A percentile compares a stretch with the other conserved stretches of the same genome.
Conservation (phyloP, 169 alveolate species). For the Eimeria praecox region DNA sequence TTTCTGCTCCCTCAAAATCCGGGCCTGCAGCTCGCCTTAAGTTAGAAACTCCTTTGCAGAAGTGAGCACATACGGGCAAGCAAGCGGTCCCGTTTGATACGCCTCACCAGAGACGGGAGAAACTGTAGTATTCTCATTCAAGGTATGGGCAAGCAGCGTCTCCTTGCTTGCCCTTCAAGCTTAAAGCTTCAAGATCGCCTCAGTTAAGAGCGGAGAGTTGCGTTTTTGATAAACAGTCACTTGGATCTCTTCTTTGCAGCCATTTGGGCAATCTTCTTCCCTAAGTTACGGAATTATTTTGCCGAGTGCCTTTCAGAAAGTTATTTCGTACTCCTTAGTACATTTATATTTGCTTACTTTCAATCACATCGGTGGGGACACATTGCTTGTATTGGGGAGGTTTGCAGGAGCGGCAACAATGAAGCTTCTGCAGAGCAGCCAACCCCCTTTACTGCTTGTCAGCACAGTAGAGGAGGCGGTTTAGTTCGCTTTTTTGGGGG, state of each 20-base stretch:
- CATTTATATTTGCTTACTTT: too few species aligned
- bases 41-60: neutral
- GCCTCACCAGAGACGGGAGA: neutral
- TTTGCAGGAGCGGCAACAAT: too few species aligned
- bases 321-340: constrained; percentile 16
- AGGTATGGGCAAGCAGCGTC: neutral
- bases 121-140: neutral
- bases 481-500: neutral
- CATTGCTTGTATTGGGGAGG: too few species aligned
- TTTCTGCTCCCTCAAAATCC: neutral
- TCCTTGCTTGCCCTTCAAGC: neutral
- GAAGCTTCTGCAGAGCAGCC: neutral
- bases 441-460: neutral
- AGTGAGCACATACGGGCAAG: neutral
- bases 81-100: neutral
- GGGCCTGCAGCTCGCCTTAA: neutral
- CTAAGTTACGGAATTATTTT: constrained; percentile 11
- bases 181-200: neutral
- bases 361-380: too few species aligned
- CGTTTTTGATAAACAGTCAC: constrained; percentile 1
- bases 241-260: neutral
- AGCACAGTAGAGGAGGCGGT: neutral
- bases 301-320: constrained; percentile 29
- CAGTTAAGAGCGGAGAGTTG: neutral
- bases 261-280: neutral